These are phyloP conservation scores for Berberis vulgaris DNA, from an alignment of 164 flowering plant genomes.

Conservation along the genomic window DNA sequence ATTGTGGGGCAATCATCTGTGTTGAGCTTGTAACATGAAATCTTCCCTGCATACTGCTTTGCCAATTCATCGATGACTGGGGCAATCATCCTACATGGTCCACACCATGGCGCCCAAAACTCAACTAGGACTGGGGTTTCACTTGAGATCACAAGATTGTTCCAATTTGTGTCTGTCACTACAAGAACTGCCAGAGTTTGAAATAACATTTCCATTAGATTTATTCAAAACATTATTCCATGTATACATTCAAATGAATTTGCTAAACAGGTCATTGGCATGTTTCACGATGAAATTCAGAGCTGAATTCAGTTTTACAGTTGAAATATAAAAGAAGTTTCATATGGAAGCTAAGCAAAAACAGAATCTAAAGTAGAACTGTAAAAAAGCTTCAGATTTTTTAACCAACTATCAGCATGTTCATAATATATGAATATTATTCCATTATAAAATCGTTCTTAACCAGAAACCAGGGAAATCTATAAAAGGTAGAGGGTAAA, in stretches of 20 bases:
- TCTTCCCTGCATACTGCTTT: conserved; percentile 54
- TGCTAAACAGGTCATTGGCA: background rate
- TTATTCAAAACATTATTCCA: background rate
- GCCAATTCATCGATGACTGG: conserved; percentile 67
- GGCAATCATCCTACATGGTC: conserved; percentile 77
- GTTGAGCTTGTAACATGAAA: conserved; percentile 60
- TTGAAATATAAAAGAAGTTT: too few relatives aligned
- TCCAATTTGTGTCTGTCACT: conserved; percentile 57
- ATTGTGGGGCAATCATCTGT: conserved; percentile 59
- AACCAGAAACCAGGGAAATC: too few relatives aligned
- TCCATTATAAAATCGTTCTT: too few relatives aligned
- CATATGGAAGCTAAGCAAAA: too few relatives aligned
- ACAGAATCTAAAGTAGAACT: too few relatives aligned
- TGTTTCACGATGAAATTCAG: background rate
- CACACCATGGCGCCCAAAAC: conserved; percentile 97
- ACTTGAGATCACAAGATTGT: conserved; percentile 29
- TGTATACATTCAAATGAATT: background rate
- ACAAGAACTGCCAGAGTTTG: conserved; percentile 35
- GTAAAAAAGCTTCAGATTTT: too few relatives aligned
- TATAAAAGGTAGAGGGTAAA: too few relatives aligned
- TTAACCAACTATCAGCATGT: too few relatives aligned
- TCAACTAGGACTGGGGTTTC: conserved; percentile 56
- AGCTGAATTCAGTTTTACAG: too few relatives aligned
- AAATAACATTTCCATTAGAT: background rate
- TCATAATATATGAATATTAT: too few relatives aligned